Evolutionary conservation across 345 rosid genomes (phyloP).

Genomic region (Citrus sp.): DNA sequence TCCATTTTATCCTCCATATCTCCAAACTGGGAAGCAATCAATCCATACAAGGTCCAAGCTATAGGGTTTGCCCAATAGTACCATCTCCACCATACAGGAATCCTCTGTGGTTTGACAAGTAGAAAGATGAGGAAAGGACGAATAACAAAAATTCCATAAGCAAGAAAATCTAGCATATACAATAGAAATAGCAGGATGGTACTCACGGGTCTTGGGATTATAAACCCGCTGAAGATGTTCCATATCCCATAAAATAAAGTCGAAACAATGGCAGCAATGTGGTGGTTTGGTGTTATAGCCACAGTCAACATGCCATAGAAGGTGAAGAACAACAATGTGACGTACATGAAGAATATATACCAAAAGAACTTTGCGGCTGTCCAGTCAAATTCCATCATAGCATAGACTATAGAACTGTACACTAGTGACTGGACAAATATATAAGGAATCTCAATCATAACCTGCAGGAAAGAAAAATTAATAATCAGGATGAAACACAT

Average conservation of each 20-base stretch:
- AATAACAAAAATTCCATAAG: neutral
- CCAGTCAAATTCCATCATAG: conserved; percentile 45
- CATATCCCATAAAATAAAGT: conserved; percentile 31
- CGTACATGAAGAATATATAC: conserved; percentile 39
- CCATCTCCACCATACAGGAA: conserved; percentile 58
- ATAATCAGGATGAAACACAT: neutral
- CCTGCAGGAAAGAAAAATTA: conserved; percentile 18
- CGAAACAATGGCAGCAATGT: conserved; percentile 33
- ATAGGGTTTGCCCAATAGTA: conserved; percentile 43
- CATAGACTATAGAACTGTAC: conserved; percentile 28
- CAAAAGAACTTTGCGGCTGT: conserved; percentile 28
- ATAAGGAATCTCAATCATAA: conserved; percentile 43
- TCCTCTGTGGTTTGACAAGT: conserved; percentile 23
- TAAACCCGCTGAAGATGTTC: conserved; percentile 42
- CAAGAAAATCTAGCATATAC: neutral
- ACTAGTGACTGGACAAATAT: conserved; percentile 32
- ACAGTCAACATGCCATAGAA: conserved; percentile 45
- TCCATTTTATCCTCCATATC: conserved; percentile 23
- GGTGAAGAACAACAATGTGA: conserved; percentile 46
- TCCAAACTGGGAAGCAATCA: conserved; percentile 39
- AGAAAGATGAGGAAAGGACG: neutral
- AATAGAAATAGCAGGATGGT: too few relatives aligned
- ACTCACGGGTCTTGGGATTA: conserved; percentile 36
- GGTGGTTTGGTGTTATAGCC: conserved; percentile 40
- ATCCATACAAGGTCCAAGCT: conserved; percentile 43